These are phyloP conservation scores for Jacaranda mimosifolia DNA, from an alignment of 257 asterid genomes.

Conservation along the genomic window DNA sequence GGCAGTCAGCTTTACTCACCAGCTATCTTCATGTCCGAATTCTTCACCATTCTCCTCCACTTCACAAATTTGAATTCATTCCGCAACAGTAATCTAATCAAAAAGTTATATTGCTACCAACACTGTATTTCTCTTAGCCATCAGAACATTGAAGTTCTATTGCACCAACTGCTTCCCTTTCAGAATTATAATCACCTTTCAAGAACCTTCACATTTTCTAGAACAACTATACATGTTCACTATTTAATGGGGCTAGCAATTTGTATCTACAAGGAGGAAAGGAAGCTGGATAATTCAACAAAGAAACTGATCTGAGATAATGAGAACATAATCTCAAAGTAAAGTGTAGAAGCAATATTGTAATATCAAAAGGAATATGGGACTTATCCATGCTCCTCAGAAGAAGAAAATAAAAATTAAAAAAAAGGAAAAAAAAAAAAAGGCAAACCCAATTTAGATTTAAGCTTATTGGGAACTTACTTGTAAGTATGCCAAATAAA, in stretches of 20 bases:
- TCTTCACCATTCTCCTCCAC: too few relatives aligned
- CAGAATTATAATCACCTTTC: not conserved
- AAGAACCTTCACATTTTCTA: not conserved
- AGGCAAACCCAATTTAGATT: slow-evolving; percentile 4
- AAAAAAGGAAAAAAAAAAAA: not conserved
- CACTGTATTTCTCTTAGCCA: slow-evolving; percentile 3
- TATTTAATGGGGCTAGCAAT: slow-evolving; percentile 4
- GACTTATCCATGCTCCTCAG: slow-evolving; percentile 6
- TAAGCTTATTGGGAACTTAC: slow-evolving; percentile 55
- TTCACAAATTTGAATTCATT: too few relatives aligned
- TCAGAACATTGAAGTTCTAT: slow-evolving; percentile 10
- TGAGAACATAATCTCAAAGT: slow-evolving; percentile 6
- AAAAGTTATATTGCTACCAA: not conserved
- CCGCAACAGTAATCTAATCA: too few relatives aligned
- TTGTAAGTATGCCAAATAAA: slow-evolving; percentile 88
- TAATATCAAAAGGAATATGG: slow-evolving; percentile 22
- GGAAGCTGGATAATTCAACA: not conserved
- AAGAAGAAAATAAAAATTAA: slow-evolving; percentile 1
- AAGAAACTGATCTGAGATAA: not conserved
- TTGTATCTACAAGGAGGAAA: slow-evolving; percentile 9
- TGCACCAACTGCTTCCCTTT: slow-evolving; percentile 17
- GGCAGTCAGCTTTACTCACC: not conserved
- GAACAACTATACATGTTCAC: not conserved
- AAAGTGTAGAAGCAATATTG: slow-evolving; percentile 9
- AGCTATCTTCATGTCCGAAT: too few relatives aligned